These are phyloP conservation scores for Cyclotella choctawhatcheeana DNA, from an alignment of 108 stramenopile genomes.

Conservation along the genomic window DNA sequence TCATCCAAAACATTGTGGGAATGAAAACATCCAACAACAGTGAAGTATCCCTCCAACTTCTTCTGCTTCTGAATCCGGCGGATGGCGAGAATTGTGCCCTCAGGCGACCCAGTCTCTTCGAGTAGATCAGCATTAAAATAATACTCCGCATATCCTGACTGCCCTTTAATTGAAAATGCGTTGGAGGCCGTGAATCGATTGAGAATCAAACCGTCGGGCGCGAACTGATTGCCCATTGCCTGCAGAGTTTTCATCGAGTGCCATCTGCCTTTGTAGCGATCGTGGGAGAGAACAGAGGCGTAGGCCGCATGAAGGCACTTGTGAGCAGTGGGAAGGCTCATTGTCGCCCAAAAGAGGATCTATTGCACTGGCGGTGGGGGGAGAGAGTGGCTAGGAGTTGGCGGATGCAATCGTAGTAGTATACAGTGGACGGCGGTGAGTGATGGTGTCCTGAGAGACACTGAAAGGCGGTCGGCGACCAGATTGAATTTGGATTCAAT, in stretches of 20 bases:
- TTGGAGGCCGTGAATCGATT: background rate
- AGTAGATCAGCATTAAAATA: background rate
- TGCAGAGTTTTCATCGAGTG: background rate
- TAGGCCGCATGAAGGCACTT: constrained; percentile 7
- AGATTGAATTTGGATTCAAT: too few relatives aligned
- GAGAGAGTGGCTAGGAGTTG: background rate
- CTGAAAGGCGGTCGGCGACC: too few relatives aligned
- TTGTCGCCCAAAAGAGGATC: background rate
- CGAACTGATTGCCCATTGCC: background rate
- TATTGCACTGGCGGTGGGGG: background rate
- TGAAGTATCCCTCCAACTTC: constrained; percentile 1
- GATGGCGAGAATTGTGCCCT: background rate
- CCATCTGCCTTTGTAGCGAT: background rate
- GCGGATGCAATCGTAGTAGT: too few relatives aligned
- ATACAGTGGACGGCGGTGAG: too few relatives aligned
- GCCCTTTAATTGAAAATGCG: background rate
- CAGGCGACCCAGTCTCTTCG: background rate
- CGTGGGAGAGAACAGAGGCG: background rate
- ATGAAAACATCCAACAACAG: constrained; percentile 4
- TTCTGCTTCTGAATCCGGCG: background rate
- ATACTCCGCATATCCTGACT: background rate
- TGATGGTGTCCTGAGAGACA: too few relatives aligned
- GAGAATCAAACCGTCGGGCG: background rate
- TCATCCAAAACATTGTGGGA: background rate
- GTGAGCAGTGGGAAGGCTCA: constrained; percentile 2